phyloP scores from a whole-genome alignment of 176 grass and related monocot species.

The Carex pumila region DNA sequence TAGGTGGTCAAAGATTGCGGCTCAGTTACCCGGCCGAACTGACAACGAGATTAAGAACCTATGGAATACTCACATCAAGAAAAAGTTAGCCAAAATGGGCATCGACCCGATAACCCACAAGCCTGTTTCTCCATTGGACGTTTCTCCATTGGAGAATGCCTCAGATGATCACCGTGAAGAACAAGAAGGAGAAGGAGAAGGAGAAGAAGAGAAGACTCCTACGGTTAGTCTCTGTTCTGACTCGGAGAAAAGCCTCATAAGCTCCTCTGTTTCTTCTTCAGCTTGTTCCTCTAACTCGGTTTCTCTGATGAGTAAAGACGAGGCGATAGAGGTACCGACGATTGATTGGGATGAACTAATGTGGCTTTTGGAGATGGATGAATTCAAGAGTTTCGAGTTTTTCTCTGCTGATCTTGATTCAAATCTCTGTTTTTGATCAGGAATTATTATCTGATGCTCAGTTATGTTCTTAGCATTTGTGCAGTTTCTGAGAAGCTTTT shows the following conservation, averaged over 20 bases:
- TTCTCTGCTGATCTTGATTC: slow-evolving; percentile 11
- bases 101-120: slow-evolving; percentile 70
- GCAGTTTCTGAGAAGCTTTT: background rate
- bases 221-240: slow-evolving; percentile 16
- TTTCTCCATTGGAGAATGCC: slow-evolving; percentile 16
- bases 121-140: slow-evolving; percentile 15
- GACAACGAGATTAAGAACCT: slow-evolving; percentile 99
- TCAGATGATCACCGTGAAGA: background rate
- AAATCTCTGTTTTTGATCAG: slow-evolving; percentile 11
- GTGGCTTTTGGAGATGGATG: slow-evolving; percentile 55
- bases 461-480: slow-evolving; percentile 7
- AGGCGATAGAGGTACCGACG: slow-evolving; percentile 19
- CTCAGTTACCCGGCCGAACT: slow-evolving; percentile 66
- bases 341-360: slow-evolving; percentile 60
- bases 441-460: background rate
- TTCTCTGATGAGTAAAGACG: slow-evolving; percentile 18
- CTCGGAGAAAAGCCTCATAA: slow-evolving; percentile 3
- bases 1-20: slow-evolving; percentile 97
- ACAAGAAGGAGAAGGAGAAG: slow-evolving; percentile 1
- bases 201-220: background rate
- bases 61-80: slow-evolving; percentile 98
- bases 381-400: slow-evolving; percentile 33
- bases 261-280: slow-evolving; percentile 25
- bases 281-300: slow-evolving; percentile 30
- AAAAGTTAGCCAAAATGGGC: slow-evolving; percentile 83